Evolutionary conservation across 768 basidiomycete genomes (phyloP).

Genomic region (Ramaria rubella): DNA sequence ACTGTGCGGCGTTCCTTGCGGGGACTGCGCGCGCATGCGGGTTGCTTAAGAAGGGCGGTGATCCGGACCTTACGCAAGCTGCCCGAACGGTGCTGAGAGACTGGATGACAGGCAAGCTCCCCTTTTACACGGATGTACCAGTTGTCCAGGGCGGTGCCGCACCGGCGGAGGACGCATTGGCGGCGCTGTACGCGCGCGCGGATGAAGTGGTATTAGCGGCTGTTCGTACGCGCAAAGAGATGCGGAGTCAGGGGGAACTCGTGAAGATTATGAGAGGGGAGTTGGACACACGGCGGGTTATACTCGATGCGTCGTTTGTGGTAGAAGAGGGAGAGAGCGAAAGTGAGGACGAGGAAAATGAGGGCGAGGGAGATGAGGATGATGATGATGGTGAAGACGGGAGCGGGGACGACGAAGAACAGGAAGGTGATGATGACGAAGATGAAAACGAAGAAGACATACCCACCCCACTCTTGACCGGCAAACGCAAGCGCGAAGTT

Average conservation of each 20-base stretch:
- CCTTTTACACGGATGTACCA: slow-evolving; percentile 61
- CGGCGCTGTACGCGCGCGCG: slow-evolving; percentile 19
- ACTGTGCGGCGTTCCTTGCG: slow-evolving; percentile 66
- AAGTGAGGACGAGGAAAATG: slow-evolving; percentile 21
- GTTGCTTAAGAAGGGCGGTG: slow-evolving; percentile 75
- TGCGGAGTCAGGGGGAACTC: slow-evolving; percentile 54
- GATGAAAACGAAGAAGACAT: slow-evolving; percentile 32
- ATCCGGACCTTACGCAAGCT: slow-evolving; percentile 64
- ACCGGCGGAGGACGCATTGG: slow-evolving; percentile 4
- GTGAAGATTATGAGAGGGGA: slow-evolving; percentile 43
- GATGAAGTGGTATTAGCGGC: slow-evolving; percentile 44
- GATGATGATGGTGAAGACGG: slow-evolving; percentile 18
- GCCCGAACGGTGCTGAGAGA: slow-evolving; percentile 77
- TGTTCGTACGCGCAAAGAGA: slow-evolving; percentile 55
- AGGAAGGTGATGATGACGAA: slow-evolving; percentile 35
- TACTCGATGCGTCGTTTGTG: slow-evolving; percentile 28
- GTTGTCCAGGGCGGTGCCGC: slow-evolving; percentile 61
- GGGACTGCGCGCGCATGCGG: slow-evolving; percentile 69
- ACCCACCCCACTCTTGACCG: slow-evolving; percentile 24
- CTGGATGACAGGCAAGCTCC: slow-evolving; percentile 72
- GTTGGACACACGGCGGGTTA: slow-evolving; percentile 37
- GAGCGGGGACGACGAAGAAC: slow-evolving; percentile 29
- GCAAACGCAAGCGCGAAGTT: slow-evolving; percentile 45
- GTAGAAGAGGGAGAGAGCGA: slow-evolving; percentile 14
- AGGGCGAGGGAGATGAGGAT: slow-evolving; percentile 17